These are phyloP conservation scores for Amanita muscaria DNA, from an alignment of 768 basidiomycete genomes.

Conservation along the genomic window DNA sequence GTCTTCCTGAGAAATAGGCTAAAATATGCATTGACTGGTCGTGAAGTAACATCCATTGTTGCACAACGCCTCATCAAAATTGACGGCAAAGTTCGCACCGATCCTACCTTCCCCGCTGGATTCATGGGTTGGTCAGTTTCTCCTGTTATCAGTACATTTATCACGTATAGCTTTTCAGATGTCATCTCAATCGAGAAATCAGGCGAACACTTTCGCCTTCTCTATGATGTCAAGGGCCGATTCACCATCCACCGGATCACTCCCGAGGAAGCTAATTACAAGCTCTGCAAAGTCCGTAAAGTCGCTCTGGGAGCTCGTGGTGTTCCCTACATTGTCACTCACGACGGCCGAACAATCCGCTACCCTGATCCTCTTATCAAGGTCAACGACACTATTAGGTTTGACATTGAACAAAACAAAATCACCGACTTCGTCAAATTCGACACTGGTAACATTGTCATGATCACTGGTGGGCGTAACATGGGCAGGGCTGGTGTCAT, in stretches of 20 bases:
- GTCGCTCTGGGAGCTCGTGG: slow-evolving; percentile 89
- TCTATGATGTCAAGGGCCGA: slow-evolving; percentile 99
- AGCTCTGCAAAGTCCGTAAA: slow-evolving; percentile 89
- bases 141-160: slow-evolving; percentile 1
- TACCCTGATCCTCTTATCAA: slow-evolving; percentile 95
- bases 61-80: slow-evolving; percentile 97
- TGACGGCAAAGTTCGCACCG: slow-evolving; percentile 97
- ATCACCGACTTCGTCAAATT: slow-evolving; percentile 91
- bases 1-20: slow-evolving; percentile 98
- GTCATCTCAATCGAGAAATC: slow-evolving; percentile 97
- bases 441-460: slow-evolving; percentile 94
- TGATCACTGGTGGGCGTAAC: slow-evolving; percentile 98
- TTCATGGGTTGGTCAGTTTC: slow-evolving; percentile 73
- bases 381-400: slow-evolving; percentile 97
- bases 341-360: slow-evolving; percentile 99
- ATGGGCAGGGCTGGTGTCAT: slow-evolving; percentile 98
- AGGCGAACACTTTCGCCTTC: slow-evolving; percentile 97
- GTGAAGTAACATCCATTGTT: slow-evolving; percentile 93
- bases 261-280: slow-evolving; percentile 92
- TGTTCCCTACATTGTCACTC: slow-evolving; percentile 95
- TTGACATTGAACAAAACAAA: slow-evolving; percentile 91
- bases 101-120: slow-evolving; percentile 92
- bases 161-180: slow-evolving; percentile 38
- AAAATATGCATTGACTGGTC: slow-evolving; percentile 96
- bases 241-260: slow-evolving; percentile 99